Evolutionary conservation across 371 early-diverging fungal species (phyloP).

Genomic region (Syncephalastrum sp.): DNA sequence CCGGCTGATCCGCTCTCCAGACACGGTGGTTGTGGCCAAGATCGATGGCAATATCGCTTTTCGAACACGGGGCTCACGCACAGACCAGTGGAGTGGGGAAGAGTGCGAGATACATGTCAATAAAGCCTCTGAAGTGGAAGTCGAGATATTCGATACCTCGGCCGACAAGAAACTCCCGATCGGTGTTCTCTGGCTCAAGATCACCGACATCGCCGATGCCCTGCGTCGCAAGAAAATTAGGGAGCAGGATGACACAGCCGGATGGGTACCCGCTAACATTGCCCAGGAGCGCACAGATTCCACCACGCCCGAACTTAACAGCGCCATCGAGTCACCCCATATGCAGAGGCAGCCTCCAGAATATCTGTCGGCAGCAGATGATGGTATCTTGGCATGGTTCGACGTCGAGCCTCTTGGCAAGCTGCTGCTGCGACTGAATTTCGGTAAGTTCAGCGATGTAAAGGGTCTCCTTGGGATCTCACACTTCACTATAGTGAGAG

Average conservation of each 20-base stretch:
- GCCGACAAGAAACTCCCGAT: slow-evolving; percentile 63
- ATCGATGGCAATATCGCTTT: slow-evolving; percentile 78
- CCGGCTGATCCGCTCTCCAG: slow-evolving; percentile 56
- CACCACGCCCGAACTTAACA: not conserved
- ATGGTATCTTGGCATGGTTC: slow-evolving; percentile 79
- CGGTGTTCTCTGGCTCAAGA: slow-evolving; percentile 82
- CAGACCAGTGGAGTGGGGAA: slow-evolving; percentile 72
- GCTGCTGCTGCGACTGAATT: slow-evolving; percentile 75
- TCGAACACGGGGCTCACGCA: slow-evolving; percentile 60
- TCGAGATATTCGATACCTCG: slow-evolving; percentile 74
- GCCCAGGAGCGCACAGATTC: slow-evolving; percentile 17
- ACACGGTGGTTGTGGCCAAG: slow-evolving; percentile 74
- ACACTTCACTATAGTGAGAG: slow-evolving; percentile 17
- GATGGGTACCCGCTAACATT: slow-evolving; percentile 31
- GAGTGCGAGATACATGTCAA: slow-evolving; percentile 81
- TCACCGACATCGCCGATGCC: slow-evolving; percentile 78
- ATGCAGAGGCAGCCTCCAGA: slow-evolving; percentile 8
- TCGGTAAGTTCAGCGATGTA: slow-evolving; percentile 45
- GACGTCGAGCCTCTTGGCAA: slow-evolving; percentile 93
- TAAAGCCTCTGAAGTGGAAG: slow-evolving; percentile 90
- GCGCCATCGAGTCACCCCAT: slow-evolving; percentile 1
- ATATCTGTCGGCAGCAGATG: slow-evolving; percentile 18
- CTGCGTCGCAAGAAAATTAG: slow-evolving; percentile 45
- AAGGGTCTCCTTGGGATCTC: not conserved
- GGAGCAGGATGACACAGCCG: slow-evolving; percentile 38